Evolutionary conservation across 768 basidiomycete genomes (phyloP).

Genomic region (Mycena sanguinolenta): DNA sequence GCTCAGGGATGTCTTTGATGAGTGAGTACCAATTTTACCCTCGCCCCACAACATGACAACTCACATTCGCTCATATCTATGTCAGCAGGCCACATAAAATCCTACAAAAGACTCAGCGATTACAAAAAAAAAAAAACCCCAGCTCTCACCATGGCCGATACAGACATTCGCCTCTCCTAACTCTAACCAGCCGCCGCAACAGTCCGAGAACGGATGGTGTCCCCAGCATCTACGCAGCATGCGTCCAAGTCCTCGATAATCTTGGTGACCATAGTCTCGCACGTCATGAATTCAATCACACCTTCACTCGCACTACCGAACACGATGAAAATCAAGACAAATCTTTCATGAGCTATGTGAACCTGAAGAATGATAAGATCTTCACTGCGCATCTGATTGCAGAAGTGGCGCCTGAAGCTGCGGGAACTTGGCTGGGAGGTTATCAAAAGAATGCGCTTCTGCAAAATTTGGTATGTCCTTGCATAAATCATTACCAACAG

Average conservation of each 20-base stretch:
- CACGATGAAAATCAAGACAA: neutral
- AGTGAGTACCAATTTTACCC: neutral
- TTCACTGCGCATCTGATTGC: neutral
- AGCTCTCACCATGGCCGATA: neutral
- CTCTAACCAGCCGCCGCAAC: constrained; percentile 2
- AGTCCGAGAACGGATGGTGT: neutral
- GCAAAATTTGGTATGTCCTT: neutral
- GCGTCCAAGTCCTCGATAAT: neutral
- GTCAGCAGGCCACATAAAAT: no score
- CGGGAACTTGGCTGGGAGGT: neutral
- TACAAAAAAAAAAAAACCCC: neutral
- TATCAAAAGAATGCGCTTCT: neutral
- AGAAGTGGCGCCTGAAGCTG: neutral
- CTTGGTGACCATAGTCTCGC: neutral
- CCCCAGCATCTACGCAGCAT: neutral
- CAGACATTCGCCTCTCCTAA: neutral
- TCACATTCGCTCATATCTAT: neutral
- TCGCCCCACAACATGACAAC: neutral
- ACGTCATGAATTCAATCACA: neutral
- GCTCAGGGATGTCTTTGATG: neutral
- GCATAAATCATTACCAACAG: neutral
- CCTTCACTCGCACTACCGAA: neutral
- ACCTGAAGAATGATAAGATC: neutral
- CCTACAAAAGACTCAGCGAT: no score
- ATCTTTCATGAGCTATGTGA: constrained; percentile 1